Base-by-base conservation (phyloP, 2,329 filamentous ascomycete species). In the Fragosphaeria purpurea region DNA sequence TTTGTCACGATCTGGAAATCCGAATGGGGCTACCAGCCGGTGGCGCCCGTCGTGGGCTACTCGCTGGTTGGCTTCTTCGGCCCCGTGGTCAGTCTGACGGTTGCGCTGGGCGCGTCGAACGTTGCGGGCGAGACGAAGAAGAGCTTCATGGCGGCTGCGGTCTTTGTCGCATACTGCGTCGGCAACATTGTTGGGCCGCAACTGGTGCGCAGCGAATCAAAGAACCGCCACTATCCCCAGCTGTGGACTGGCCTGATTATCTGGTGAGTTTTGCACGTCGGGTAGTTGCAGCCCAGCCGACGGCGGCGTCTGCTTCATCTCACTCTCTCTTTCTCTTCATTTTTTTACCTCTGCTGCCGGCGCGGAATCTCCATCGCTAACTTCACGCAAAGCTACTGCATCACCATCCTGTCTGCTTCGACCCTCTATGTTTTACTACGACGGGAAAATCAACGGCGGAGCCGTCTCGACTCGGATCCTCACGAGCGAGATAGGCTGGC, bases 121-220 rank as follows among this genome's bases (percentile, higher is more conserved):
- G 83, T 88, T 0, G 84, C 85, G 0, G 85, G 86, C 0, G 77
- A 85, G 31, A 88, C 85, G 0, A 89, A 89, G 68, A 88, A 88
- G 70, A 85, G 80, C 55, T 82, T 85, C 59, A 87, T 85, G 73
- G 82, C 85, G 0, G 80, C 82, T 0, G 80, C 81, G 0, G 83
- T 86, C 1, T 89, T 88, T 55, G 82, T 86, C 0, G 83, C 82
- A 0, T 88, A 88, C 60, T 86, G 83, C 50, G 80, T 88, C 3
- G 75, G 85, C 1, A 88, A 88, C 58, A 88, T 89, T 47, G 79
- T 88, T 31, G 85, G 85, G 0, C 85, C 85, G 4, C 83, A 86
- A 65, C 69, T 88, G 40, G 76, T 88, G 41, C 78, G 77, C 58
- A 81, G 75, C n/a, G 70, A 84, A 63, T 82, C 80, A 0, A 83